Percentiles rank a stretch among this genome's conserved stretches.
phyloP scores from a whole-genome alignment of 2,329 filamentous ascomycete genomes.

The Remersonia thermophila region DNA sequence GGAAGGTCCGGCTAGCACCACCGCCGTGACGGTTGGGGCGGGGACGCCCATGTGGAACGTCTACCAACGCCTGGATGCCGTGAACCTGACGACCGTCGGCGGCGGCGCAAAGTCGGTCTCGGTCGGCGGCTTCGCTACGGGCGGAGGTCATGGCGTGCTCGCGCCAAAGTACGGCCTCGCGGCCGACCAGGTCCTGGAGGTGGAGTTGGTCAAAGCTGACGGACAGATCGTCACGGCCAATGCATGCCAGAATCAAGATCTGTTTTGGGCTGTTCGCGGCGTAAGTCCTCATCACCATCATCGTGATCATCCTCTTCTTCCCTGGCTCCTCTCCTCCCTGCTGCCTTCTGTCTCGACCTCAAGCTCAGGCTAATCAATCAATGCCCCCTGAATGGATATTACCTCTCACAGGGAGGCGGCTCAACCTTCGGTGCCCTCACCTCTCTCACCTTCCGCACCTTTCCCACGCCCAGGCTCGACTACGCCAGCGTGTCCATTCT shows the following conservation, averaged over 20 bases:
- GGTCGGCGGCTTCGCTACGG: constrained; percentile 47
- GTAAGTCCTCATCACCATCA: constrained; percentile 24
- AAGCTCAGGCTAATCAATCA: too few species aligned
- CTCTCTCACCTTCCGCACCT: constrained; percentile 35
- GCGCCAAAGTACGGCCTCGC: constrained; percentile 29
- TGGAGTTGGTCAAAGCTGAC: constrained; percentile 32
- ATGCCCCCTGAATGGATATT: too few species aligned
- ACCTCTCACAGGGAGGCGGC: constrained; percentile 33
- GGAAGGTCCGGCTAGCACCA: constrained; percentile 18
- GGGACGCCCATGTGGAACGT: constrained; percentile 36
- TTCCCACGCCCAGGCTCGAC: constrained; percentile 29
- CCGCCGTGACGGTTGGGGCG: constrained; percentile 37
- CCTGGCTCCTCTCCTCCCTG: too few species aligned
- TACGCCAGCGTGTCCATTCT: constrained; percentile 28
- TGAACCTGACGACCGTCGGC: constrained; percentile 28
- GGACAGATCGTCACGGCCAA: constrained; percentile 32
- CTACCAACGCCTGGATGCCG: constrained; percentile 27
- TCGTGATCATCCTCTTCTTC: too few species aligned
- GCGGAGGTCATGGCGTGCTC: constrained; percentile 41
- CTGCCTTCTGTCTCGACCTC: too few species aligned
- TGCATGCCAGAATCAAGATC: constrained; percentile 32
- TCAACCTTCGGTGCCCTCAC: constrained; percentile 40
- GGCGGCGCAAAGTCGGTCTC: constrained; percentile 42
- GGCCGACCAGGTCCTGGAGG: constrained; percentile 38
- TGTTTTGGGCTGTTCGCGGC: constrained; percentile 45